A percentile compares a stretch with the other conserved stretches of the same genome.
These are phyloP conservation scores for Nemania sp. DNA, from an alignment of 2,329 filamentous ascomycete genomes.

Conservation along the genomic window DNA sequence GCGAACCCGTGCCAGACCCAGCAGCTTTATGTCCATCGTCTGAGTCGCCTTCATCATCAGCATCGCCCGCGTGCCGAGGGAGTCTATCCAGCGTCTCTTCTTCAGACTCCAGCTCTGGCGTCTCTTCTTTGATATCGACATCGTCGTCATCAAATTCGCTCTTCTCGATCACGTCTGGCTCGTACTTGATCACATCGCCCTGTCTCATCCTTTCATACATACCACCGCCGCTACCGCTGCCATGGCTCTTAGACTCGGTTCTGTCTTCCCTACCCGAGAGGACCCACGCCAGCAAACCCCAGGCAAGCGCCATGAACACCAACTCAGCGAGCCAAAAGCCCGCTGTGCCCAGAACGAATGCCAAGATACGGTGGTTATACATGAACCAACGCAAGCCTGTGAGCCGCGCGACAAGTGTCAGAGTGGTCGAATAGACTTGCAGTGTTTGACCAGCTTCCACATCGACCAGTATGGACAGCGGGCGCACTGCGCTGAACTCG, in stretches of 20 bases:
- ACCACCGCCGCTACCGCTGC: neutral
- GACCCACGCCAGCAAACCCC: slow-evolving; percentile 55
- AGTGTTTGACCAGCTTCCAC: slow-evolving; percentile 69
- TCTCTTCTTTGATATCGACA: slow-evolving; percentile 31
- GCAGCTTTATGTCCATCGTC: slow-evolving; percentile 30
- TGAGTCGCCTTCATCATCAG: slow-evolving; percentile 37
- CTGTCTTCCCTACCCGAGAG: no score
- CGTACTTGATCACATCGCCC: neutral
- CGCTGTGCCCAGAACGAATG: slow-evolving; percentile 68
- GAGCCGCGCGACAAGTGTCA: slow-evolving; percentile 75
- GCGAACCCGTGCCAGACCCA: slow-evolving; percentile 27
- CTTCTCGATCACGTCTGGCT: slow-evolving; percentile 8
- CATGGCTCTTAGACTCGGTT: no score
- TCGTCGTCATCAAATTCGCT: slow-evolving; percentile 28
- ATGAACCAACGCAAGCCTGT: slow-evolving; percentile 80
- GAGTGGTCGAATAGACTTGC: slow-evolving; percentile 72
- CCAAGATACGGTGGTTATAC: slow-evolving; percentile 76
- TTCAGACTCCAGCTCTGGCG: slow-evolving; percentile 14
- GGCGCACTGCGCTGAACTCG: slow-evolving; percentile 58
- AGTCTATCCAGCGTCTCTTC: slow-evolving; percentile 20
- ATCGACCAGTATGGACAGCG: slow-evolving; percentile 59
- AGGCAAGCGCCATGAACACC: slow-evolving; percentile 65
- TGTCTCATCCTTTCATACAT: neutral
- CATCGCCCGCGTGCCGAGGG: slow-evolving; percentile 25
- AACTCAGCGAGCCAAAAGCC: slow-evolving; percentile 80